These are phyloP conservation scores for Acacia melanoxylon DNA, from an alignment of 306 rosid species.

Conservation along the genomic window DNA sequence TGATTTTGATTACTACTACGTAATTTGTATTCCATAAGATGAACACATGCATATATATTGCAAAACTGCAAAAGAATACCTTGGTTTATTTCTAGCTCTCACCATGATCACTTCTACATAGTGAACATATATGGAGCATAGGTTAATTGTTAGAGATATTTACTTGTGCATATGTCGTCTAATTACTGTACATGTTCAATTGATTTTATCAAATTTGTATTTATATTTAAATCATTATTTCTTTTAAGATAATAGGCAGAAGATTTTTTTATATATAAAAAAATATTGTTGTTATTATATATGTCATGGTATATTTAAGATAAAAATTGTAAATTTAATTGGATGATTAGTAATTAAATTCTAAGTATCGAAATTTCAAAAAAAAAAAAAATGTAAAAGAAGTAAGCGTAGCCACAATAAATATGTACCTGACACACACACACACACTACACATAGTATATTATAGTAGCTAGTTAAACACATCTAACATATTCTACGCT, in stretches of 20 bases:
- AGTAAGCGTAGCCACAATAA: background rate
- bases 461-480: no score
- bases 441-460: no score
- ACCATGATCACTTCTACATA: background rate
- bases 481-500: no score
- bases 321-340: background rate
- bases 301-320: background rate
- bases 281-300: background rate
- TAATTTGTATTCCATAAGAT: no score
- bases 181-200: background rate
- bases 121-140: background rate
- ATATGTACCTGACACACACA: background rate
- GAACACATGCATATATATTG: background rate
- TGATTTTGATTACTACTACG: background rate
- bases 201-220: background rate
- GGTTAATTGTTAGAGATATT: background rate
- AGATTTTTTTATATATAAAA: background rate
- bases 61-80: background rate
- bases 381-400: background rate
- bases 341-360: background rate
- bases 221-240: background rate
- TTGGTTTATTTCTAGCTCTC: slow-evolving; percentile 9
- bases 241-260: background rate
- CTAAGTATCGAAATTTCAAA: background rate
- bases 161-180: background rate